Base-by-base conservation (phyloP, 2,329 filamentous ascomycete genomes). In the Cladosporium cucumerinum region DNA sequence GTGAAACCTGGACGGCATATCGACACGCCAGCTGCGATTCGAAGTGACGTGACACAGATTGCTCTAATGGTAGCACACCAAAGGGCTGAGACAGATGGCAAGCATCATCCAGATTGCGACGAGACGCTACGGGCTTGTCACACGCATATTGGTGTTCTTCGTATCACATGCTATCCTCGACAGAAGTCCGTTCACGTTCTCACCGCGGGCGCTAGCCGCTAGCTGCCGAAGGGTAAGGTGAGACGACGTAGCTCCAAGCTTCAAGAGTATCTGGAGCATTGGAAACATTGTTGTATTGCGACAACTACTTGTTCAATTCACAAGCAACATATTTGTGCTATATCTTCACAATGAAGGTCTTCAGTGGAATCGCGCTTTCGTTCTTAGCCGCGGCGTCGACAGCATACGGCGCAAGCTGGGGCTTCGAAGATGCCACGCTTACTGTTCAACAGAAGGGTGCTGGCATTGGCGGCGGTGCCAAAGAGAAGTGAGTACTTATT, bases 391-490 rank as follows among this genome's bases (percentile, higher is more conserved):
- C 70, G 16, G 65, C 65, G 34, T 66, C 71, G n/a, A 78, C 78
- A 49, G 74, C 72, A 63, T 72, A 78, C 61, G 81, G 79, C 25
- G 84, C 84, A 81, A 64, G 80, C 81, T 94, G 91, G 91, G 83
- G 84, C 64, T 93, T 93, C 72, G 85, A 89, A 69, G 90, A 93
- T 78, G 91, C 84, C 69, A 87, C 84, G 67, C 81, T 93, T 69
- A 83, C 86, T 10, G 82, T 93, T 65, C 81, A 82, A 69, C 80
- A 82, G 78, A 89, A 89, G 80, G 83, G 82, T 69, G 80, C 82
- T 66, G 84, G 82, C 67, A 81, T 81, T 61, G 78, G 78, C 63
- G 77, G 76, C 68, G 79, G 77, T 63, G 71, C 82, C 69, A 89
- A 90, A 78, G 85, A 90, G 80, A 90, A 88, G 72, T 75, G 70